These are phyloP conservation scores for Parafenestella ontariensis DNA, from an alignment of 2,329 filamentous ascomycete species.

Conservation along the genomic window DNA sequence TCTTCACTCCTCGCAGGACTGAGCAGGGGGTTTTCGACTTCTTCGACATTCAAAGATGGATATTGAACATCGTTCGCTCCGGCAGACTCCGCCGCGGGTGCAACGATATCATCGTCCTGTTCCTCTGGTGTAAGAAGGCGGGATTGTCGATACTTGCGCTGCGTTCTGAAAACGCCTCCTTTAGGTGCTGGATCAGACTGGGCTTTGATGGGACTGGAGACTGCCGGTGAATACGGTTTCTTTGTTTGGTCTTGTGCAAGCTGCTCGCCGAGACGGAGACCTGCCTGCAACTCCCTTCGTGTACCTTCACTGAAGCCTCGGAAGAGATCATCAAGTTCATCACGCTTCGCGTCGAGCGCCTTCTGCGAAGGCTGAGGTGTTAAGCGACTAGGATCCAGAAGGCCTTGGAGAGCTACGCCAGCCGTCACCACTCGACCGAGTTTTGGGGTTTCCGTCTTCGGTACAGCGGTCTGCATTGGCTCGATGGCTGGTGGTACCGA, in stretches of 20 bases:
- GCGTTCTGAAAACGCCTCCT: slow-evolving; percentile 32
- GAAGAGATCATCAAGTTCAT: slow-evolving; percentile 46
- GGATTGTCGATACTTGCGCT: slow-evolving; percentile 30
- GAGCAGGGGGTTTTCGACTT: slow-evolving; percentile 29
- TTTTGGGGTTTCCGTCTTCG: slow-evolving; percentile 39
- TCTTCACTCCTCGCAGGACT: slow-evolving; percentile 43
- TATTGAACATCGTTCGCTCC: slow-evolving; percentile 34
- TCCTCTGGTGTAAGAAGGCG: slow-evolving; percentile 48
- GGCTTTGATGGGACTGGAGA: slow-evolving; percentile 26
- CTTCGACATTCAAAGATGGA: slow-evolving; percentile 23
- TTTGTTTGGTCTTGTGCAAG: slow-evolving; percentile 36
- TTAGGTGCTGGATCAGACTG: slow-evolving; percentile 12
- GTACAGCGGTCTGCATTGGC: slow-evolving; percentile 17
- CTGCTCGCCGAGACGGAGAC: slow-evolving; percentile 49
- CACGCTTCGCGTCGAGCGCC: slow-evolving; percentile 28
- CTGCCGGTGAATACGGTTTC: slow-evolving; percentile 19
- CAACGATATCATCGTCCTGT: slow-evolving; percentile 29
- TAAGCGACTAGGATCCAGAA: slow-evolving; percentile 39
- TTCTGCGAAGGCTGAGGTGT: slow-evolving; percentile 37
- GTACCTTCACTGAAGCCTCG: slow-evolving; percentile 50
- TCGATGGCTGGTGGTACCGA: slow-evolving; percentile 41
- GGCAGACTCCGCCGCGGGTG: slow-evolving; percentile 13
- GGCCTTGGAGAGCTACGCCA: slow-evolving; percentile 48
- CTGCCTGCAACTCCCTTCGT: slow-evolving; percentile 47
- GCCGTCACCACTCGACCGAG: slow-evolving; percentile 48